Base-by-base conservation (phyloP, 495 filamentous ascomycete genomes). In the Glarea lozoyensis region DNA sequence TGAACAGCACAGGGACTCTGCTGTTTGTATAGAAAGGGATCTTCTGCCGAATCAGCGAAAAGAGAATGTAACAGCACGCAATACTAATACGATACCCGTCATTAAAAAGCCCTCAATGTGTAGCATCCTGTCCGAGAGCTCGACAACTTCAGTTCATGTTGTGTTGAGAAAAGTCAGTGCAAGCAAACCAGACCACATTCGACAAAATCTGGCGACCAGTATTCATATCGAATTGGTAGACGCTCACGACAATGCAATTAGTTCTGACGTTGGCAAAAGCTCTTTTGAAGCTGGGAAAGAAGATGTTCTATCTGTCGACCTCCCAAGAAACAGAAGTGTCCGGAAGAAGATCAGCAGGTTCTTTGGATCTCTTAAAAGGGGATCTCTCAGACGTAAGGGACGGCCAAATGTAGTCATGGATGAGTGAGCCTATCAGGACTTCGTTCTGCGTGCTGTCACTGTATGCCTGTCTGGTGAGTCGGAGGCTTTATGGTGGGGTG, bases 311-410 rank as follows among this genome's bases (percentile, higher is more conserved):
- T n/a, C n/a, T n/a, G n/a, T n/a, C n/a, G n/a, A n/a, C n/a, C n/a
- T n/a, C n/a, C n/a, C 5, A 20, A 22, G 35, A 20, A 38, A 18
- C 7, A 15, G 35, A 21, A 45, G 34, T 13, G n/a, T 45, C 11
- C 40, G 36, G 24, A 46, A 46, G 44, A 46, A 46, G 37, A 15
- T 46, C 2, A 46, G 44, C 15, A 40, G 3, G 15, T 34, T 46
- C 5, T 40, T 46, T 29, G 37, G 44, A 1, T 32, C 44, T 17
- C 25, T 46, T 10, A n/a, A n/a, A n/a, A n/a, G n/a, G n/a, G n/a
- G n/a, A n/a, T n/a, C n/a, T n/a, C n/a, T n/a, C n/a, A n/a, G n/a
- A n/a, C n/a, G n/a, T n/a, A n/a, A n/a, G n/a, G n/a, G n/a, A n/a
- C n/a, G n/a, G n/a, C n/a, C n/a, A n/a, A n/a, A n/a, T n/a, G n/a